phyloP scores from a whole-genome alignment of 2,329 filamentous ascomycete species.

The Hypoxylon sp. region DNA sequence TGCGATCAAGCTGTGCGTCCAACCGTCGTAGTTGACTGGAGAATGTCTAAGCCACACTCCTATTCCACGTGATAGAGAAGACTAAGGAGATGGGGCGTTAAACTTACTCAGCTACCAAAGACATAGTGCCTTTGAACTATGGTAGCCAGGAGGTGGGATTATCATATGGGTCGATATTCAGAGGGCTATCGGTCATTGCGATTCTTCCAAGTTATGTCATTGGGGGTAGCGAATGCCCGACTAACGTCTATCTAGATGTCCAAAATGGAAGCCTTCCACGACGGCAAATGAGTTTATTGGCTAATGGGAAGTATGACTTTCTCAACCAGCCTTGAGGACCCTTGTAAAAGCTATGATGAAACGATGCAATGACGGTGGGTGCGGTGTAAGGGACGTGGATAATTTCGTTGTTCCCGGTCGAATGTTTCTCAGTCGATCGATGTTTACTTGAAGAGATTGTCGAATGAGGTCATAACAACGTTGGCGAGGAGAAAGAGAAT shows the following conservation, averaged over 20 bases:
- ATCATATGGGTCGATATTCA: conserved; percentile 42
- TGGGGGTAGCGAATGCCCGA: conserved; percentile 13
- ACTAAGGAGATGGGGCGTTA: conserved; percentile 3
- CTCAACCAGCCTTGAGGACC: conserved; percentile 5
- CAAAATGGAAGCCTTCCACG: conserved; percentile 17
- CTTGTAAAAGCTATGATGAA: conserved; percentile 24
- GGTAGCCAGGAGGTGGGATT: conserved; percentile 16
- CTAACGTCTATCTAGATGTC: conserved; percentile 15
- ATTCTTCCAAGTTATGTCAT: conserved; percentile 42
- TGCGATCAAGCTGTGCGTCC: conserved; percentile 73
- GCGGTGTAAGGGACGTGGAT: conserved; percentile 25
- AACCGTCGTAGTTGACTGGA: conserved; percentile 70
- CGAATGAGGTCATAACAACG: conserved; percentile 46
- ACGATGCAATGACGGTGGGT: conserved; percentile 27
- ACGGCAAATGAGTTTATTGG: conserved; percentile 17
- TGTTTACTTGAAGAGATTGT: conserved; percentile 32
- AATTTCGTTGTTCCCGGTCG: conserved; percentile 37
- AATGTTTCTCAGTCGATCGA: conserved; percentile 47
- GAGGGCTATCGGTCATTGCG: conserved; percentile 38
- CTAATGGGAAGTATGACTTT: conserved; percentile 29
- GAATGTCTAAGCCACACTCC: conserved; percentile 31
- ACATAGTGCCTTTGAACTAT: conserved; percentile 52
- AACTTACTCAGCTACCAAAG: conserved; percentile 62
- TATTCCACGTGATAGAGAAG: conserved; percentile 2
- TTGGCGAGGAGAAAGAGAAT: conserved; percentile 16